A percentile compares a stretch with the other conserved stretches of the same genome.
These are phyloP conservation scores for Yamadazyma buinensis DNA, from an alignment of 1,139 yeast genomes.

Conservation along the genomic window DNA sequence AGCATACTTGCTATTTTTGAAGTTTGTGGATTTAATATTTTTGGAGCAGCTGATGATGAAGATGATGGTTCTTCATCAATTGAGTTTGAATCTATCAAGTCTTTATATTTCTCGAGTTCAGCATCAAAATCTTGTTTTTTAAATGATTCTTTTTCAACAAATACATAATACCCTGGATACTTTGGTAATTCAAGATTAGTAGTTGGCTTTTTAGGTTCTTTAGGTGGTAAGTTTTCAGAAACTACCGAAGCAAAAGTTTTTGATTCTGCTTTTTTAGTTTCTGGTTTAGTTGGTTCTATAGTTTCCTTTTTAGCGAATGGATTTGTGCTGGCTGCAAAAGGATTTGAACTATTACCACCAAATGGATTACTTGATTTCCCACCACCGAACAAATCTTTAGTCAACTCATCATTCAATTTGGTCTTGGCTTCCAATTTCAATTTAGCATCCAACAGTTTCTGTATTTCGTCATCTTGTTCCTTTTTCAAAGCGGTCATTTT, in stretches of 20 bases:
- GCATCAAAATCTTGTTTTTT: conserved; percentile 33
- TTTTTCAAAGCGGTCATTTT: conserved; percentile 37
- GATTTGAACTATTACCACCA: conserved; percentile 20
- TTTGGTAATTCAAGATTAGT: conserved; percentile 26
- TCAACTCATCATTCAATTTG: conserved; percentile 40
- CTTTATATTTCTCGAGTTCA: conserved; percentile 43
- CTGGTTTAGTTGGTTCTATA: conserved; percentile 3
- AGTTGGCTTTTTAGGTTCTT: conserved; percentile 4
- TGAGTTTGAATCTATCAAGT: conserved; percentile 43
- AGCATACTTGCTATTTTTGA: conserved; percentile 49
- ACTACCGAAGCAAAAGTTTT: conserved; percentile 26
- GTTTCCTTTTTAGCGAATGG: too few relatives aligned
- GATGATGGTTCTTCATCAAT: conserved; percentile 4
- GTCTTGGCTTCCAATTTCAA: conserved; percentile 39
- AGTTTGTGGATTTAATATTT: conserved; percentile 30
- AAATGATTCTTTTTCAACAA: conserved; percentile 64
- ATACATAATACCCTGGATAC: conserved; percentile 63
- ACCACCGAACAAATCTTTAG: conserved; percentile 38
- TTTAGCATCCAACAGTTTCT: conserved; percentile 37
- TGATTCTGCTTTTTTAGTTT: background rate
- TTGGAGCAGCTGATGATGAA: background rate
- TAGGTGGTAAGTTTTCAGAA: conserved; percentile 15
- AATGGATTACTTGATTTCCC: conserved; percentile 27
- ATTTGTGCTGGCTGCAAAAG: conserved; percentile 18
- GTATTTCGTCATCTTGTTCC: conserved; percentile 32